Evolutionary conservation across 1,284 basidiomycete genomes (phyloP).

Genomic region (Cryptococcus jaspeensis): DNA sequence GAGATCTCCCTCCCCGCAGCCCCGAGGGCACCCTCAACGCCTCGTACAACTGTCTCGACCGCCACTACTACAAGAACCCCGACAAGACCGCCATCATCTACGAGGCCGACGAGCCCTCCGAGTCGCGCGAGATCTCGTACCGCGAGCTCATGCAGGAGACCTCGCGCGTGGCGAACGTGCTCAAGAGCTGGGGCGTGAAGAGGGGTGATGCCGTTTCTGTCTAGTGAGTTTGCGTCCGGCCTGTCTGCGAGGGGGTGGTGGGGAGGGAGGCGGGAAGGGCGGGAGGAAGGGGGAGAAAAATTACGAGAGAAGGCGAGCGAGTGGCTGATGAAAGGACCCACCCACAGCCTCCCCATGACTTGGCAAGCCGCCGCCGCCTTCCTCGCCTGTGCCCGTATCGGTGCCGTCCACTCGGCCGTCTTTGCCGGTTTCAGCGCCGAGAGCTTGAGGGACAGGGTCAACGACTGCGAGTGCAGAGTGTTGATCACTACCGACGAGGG

Average conservation of each 20-base stretch:
- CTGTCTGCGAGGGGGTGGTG: neutral
- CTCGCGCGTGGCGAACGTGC: constrained; percentile 85
- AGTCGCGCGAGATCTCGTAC: constrained; percentile 76
- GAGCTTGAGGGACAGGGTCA: constrained; percentile 86
- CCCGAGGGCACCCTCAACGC: constrained; percentile 85
- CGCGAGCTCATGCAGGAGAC: constrained; percentile 86
- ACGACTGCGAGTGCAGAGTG: constrained; percentile 85
- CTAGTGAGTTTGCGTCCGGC: constrained; percentile 55
- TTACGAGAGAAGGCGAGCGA: no score
- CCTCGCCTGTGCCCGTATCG: constrained; percentile 95
- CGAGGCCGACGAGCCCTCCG: constrained; percentile 91
- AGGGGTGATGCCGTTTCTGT: constrained; percentile 94
- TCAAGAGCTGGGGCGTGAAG: constrained; percentile 85
- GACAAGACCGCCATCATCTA: constrained; percentile 97
- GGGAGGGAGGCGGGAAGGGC: neutral
- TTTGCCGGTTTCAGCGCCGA: constrained; percentile 99
- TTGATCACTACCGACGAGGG: constrained; percentile 97
- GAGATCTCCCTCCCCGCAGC: constrained; percentile 41
- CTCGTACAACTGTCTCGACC: constrained; percentile 96
- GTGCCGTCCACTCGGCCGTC: constrained; percentile 96
- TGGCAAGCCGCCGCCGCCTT: constrained; percentile 95
- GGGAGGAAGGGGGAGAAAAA: neutral
- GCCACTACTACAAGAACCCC: constrained; percentile 77
- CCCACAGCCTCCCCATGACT: constrained; percentile 44
- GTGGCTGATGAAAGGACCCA: neutral